Conservation (phyloP, 345 rosid species). For the Melaleuca alternifolia region DNA sequence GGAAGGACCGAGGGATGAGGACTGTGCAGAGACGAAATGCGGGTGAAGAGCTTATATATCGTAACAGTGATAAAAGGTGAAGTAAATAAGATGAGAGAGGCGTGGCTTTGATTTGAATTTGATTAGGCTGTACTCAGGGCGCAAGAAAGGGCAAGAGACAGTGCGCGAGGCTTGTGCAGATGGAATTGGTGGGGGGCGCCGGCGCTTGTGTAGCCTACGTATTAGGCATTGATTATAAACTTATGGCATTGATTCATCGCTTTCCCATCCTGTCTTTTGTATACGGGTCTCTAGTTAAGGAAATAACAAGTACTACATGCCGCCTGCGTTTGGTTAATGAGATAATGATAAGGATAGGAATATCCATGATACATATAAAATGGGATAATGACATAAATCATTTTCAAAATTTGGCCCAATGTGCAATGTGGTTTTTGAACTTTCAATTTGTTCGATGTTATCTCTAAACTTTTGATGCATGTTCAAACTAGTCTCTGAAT, state of each 20-base stretch:
- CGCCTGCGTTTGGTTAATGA: too few species aligned
- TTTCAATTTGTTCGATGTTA: too few species aligned
- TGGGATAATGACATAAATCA: too few species aligned
- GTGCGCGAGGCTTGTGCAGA: neutral
- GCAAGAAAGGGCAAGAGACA: neutral
- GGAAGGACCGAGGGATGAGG: neutral
- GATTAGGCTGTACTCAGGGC: neutral
- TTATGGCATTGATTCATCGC: neutral
- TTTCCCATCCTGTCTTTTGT: neutral
- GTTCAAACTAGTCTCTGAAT: too few species aligned
- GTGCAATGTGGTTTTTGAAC: too few species aligned
- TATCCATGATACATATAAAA: too few species aligned
- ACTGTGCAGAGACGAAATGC: neutral
- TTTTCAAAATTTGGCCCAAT: too few species aligned
- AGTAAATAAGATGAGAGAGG: neutral
- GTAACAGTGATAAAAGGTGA: neutral
- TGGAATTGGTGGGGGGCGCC: neutral
- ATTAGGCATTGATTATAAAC: neutral
- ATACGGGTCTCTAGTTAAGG: too few species aligned
- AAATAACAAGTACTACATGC: neutral
- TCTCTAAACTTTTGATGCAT: too few species aligned
- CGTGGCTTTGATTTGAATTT: neutral
- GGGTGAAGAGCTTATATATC: neutral
- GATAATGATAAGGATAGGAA: too few species aligned
- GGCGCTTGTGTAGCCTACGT: neutral